Percentiles rank a stretch among this genome's conserved stretches.
Conservation (phyloP, 1,139 yeast genomes). For the Casaregolazyma suthepensis region DNA sequence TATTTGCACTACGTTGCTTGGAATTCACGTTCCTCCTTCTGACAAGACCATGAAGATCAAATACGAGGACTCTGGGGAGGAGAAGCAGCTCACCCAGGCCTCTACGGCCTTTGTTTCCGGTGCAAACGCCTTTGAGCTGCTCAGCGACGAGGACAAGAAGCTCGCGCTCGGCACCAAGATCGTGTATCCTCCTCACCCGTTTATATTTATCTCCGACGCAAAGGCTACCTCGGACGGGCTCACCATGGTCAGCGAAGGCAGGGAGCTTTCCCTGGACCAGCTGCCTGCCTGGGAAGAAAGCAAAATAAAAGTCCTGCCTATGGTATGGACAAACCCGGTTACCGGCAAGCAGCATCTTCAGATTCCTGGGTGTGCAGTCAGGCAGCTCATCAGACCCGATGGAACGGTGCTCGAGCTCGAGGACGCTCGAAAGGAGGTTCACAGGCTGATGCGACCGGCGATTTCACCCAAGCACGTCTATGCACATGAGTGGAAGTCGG, state of each 20-base stretch:
- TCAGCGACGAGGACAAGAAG: constrained; percentile 63
- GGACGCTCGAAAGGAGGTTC: constrained; percentile 66
- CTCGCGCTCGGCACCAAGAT: constrained; percentile 70
- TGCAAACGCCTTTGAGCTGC: constrained; percentile 59
- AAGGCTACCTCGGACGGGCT: constrained; percentile 79
- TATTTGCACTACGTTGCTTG: constrained; percentile 72
- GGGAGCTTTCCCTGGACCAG: constrained; percentile 57
- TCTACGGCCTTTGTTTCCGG: constrained; percentile 87
- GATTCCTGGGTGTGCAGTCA: constrained; percentile 81
- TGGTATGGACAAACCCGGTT: constrained; percentile 91
- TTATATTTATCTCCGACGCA: constrained; percentile 74
- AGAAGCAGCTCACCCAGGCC: constrained; percentile 65
- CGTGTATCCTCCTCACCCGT: constrained; percentile 88
- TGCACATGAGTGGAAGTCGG: constrained; percentile 76
- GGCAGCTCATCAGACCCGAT: constrained; percentile 50
- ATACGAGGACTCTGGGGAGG: constrained; percentile 64
- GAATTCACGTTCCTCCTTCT: constrained; percentile 63
- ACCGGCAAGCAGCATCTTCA: constrained; percentile 77
- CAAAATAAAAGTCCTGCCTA: constrained; percentile 68
- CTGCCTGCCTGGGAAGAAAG: constrained; percentile 77
- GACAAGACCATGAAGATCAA: constrained; percentile 42
- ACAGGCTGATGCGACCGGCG: constrained; percentile 77
- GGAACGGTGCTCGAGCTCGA: constrained; percentile 58
- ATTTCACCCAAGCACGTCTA: constrained; percentile 66
- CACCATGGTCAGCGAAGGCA: constrained; percentile 75